Evolutionary conservation across 257 asterid genomes (phyloP), one percentile per base, ranked within the genome.

Genomic region (Penstemon newberryi): DNA sequence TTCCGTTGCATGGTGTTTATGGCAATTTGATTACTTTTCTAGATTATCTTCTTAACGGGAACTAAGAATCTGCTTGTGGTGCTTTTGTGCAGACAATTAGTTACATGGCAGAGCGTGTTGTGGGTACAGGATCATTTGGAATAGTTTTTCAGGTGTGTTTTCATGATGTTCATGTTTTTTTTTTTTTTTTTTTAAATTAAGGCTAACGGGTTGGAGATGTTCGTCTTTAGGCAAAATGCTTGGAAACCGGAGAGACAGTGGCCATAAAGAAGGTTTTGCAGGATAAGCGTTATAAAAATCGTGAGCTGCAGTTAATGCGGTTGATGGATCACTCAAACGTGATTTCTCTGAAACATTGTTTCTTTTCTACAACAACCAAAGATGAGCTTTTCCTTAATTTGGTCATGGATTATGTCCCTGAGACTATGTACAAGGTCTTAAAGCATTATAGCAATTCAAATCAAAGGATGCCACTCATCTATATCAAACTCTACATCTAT

Each of bases 71-170:
- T 55, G 46, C 58, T 59, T 58, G n/a, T 82, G 73, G 66, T 77
- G 71, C 75, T 79, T 74, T 81, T 65, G 10, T 75, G 80, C 88
- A 89, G 98, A 92, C 96, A 33, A 89, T 89, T 74, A 92, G 96
- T 81, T 92, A 89, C 86, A 92, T 89, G 98, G 96, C 98, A 61
- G 95, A 89, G 82, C 91, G 96, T 53, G 95, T 92, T 53, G 96
- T 92, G 60, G 98, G 98, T 52, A 89, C 92, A 37, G 96, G 98
- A 70, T 92, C 98, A 41, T 92, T 92, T 76, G 98, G 96, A 68
- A 85, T 86, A 73, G 95, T 92, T 81, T 92, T 87, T 76, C 98
- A 92, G 96, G 98, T 92, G 12, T 52, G 73, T 65, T 40, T 58
- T 53, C 36, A 42, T 46, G 13, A 1, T 64, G 7, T 63, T 45